phyloP scores from a whole-genome alignment of 768 basidiomycete genomes.

The Phlebiopsis flavidoalba region DNA sequence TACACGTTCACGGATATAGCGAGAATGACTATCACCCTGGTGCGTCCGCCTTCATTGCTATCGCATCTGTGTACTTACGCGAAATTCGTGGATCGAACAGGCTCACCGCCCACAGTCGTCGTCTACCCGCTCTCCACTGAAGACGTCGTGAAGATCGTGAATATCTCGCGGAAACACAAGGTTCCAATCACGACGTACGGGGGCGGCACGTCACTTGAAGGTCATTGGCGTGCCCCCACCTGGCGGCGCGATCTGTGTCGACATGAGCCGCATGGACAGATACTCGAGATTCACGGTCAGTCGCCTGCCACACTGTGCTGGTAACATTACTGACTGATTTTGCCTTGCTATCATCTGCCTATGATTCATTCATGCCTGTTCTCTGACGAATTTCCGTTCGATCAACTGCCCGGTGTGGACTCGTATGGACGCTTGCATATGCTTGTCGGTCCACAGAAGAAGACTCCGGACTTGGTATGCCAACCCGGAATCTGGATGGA shows the following conservation, averaged over 20 bases:
- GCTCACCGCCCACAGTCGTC: constrained; percentile 30
- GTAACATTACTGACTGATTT: too few species aligned
- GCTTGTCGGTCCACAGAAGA: constrained; percentile 35
- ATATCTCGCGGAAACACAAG: constrained; percentile 65
- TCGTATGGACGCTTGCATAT: neutral
- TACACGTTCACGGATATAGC: constrained; percentile 59
- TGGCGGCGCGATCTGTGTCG: constrained; percentile 59
- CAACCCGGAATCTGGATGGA: constrained; percentile 78
- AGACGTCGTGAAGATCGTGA: constrained; percentile 78
- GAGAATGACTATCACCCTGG: constrained; percentile 64
- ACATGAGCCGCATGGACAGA: constrained; percentile 62
- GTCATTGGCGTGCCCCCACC: constrained; percentile 65
- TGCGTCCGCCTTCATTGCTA: constrained; percentile 31
- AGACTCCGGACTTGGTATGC: constrained; percentile 70
- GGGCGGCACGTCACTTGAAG: constrained; percentile 85
- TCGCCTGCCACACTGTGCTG: neutral
- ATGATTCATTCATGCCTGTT: too few species aligned
- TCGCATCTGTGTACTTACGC: neutral
- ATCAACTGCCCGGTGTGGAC: too few species aligned
- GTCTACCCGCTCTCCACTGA: constrained; percentile 63
- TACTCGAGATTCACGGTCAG: constrained; percentile 50
- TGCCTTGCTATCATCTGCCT: too few species aligned
- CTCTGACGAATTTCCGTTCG: too few species aligned
- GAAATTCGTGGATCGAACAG: neutral
- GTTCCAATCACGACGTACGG: constrained; percentile 80